Conservation (phyloP, 208 protist species). For the Herpetomonas samuelpessoai region DNA sequence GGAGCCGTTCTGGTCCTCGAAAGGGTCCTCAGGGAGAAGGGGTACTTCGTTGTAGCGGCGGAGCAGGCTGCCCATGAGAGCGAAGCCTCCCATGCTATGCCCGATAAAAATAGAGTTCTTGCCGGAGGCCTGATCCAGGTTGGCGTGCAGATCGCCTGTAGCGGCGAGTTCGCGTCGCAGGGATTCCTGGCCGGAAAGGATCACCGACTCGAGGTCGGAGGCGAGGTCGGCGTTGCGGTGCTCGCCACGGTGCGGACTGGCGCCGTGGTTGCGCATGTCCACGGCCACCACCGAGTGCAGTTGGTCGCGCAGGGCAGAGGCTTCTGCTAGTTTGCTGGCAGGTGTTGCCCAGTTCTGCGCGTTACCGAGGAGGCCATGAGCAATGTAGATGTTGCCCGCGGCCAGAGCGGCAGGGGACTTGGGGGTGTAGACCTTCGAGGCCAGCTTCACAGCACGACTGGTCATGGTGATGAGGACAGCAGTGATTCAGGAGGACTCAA, state of each 20-base stretch:
- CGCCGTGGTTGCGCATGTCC: constrained; percentile 88
- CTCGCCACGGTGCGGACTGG: constrained; percentile 45
- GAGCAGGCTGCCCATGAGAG: constrained; percentile 64
- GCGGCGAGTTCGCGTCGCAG: constrained; percentile 11
- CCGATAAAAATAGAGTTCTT: constrained; percentile 56
- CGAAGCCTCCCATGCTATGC: constrained; percentile 88
- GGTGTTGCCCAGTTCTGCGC: constrained; percentile 74
- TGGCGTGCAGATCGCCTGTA: not conserved
- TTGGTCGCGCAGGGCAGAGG: constrained; percentile 29
- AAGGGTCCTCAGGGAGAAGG: constrained; percentile 28
- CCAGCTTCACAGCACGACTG: constrained; percentile 18
- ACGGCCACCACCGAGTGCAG: constrained; percentile 45
- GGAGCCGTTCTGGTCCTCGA: constrained; percentile 1
- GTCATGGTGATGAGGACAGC: not conserved
- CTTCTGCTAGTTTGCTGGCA: constrained; percentile 33
- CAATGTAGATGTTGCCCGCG: constrained; percentile 47
- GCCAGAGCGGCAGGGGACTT: constrained; percentile 13
- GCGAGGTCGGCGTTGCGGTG: constrained; percentile 70
- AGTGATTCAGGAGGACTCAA: too few relatives aligned
- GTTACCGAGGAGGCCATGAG: constrained; percentile 79
- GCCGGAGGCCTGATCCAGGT: not conserved
- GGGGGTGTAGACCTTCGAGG: constrained; percentile 20
- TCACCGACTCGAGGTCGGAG: constrained; percentile 64
- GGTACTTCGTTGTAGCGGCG: constrained; percentile 68
- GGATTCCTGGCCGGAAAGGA: constrained; percentile 34